Base-by-base conservation (phyloP, 352 stramenopile species). In the Blastocystis sp. region DNA sequence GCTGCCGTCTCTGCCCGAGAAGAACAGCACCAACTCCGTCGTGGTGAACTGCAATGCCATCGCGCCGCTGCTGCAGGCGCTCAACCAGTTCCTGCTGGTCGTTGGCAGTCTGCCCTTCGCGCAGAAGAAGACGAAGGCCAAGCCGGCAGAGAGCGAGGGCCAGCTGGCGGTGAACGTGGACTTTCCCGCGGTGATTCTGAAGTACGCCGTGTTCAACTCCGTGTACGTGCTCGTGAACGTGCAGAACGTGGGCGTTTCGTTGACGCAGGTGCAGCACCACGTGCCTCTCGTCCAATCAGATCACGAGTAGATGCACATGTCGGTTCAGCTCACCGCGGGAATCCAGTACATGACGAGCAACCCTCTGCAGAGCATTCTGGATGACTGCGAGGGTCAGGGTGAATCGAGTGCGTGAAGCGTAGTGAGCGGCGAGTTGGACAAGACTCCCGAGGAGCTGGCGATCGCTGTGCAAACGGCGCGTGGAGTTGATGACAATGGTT, bases 21-120 rank as follows among this genome's bases (percentile, higher is more conserved):
- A 24, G 1, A 84, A 84, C 45, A 24, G 28, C 42, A 70, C 52
- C 9, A 84, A 84, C 45, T 28, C 57, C 17, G 10, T 84, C 14
- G 48, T 84, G 7, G 24, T 84, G 19, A 68, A 43, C 45, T 57
- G 57, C 60, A 84, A 84, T 17, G 61, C 74, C 21, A 10, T 63
- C 7, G n/a, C 28, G 2, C 54, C 61, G 2, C 3, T 84, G 11
- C 21, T 64, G 19, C 24, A 42, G n/a, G n/a, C 52, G 42, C 19
- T 76, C 14, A 60, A 48, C n/a, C 66, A 48, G n/a, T 57, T 76
- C 66, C 21, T 14, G 19, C 24, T 14, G 66, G 34, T 48, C 10
- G 10, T 71, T 24, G 17, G 9, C 45, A 38, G 38, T 43, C 24
- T 71, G 1, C 3, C 11, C 19, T 38, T 57, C 48, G 14, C 14